A percentile compares a stretch with the other conserved stretches of the same genome.
Evolutionary conservation across 345 rosid genomes (phyloP).

Genomic region (Eucalyptus cladocalyx): DNA sequence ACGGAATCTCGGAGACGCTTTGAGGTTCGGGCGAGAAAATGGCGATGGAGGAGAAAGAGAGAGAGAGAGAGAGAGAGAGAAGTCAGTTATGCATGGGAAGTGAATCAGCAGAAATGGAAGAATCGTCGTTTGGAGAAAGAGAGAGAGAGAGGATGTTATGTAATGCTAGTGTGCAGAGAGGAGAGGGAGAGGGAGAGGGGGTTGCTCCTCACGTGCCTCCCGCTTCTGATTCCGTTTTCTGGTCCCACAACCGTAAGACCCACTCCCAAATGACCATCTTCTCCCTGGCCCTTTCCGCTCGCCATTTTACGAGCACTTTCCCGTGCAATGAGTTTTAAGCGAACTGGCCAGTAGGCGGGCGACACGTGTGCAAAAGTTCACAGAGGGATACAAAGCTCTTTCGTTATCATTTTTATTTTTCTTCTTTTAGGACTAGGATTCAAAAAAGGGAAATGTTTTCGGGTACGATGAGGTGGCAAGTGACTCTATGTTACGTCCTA

Average conservation of each 20-base stretch:
- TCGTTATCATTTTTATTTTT: not conserved
- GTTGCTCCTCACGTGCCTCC: not conserved
- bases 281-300: not conserved
- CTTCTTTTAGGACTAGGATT: not conserved
- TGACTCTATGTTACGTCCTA: not conserved
- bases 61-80: not conserved
- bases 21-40: not conserved
- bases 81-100: not conserved
- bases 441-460: not conserved
- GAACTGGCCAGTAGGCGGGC: not conserved
- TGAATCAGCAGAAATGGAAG: not conserved
- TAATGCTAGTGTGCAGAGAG: not conserved
- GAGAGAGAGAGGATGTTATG: not conserved
- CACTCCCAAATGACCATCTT: not conserved
- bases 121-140: not conserved
- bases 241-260: not conserved
- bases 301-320: not conserved
- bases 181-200: not conserved
- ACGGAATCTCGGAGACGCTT: not conserved
- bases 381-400: accelerated
- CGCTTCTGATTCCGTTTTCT: not conserved
- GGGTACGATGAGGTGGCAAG: not conserved
- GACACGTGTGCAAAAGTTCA: not conserved
- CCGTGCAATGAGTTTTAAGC: not conserved
- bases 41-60: not conserved